A percentile compares a stretch with the other conserved stretches of the same genome.
phyloP scores from a whole-genome alignment of 2,329 filamentous ascomycete species.

The Fusarium aywerte region DNA sequence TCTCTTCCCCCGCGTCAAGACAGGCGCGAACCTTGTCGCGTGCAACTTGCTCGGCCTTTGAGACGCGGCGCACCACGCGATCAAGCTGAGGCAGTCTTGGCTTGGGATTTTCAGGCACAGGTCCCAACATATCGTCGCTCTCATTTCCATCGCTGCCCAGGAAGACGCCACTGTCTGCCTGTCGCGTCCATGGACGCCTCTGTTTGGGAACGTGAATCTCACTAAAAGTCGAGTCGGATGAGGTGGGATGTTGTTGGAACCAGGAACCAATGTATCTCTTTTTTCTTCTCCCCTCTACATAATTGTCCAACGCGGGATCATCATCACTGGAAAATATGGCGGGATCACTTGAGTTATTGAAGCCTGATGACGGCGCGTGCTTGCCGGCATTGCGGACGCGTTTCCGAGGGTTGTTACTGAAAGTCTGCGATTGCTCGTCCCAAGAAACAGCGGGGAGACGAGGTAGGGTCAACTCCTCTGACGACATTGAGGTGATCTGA shows the following conservation, averaged over 20 bases:
- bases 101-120: slow-evolving; percentile 47
- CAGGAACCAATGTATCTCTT: slow-evolving; percentile 76
- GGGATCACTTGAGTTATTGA: slow-evolving; percentile 76
- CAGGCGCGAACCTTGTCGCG: slow-evolving; percentile 61
- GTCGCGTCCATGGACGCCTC: slow-evolving; percentile 66
- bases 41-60: slow-evolving; percentile 58
- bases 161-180: slow-evolving; percentile 76
- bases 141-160: slow-evolving; percentile 70
- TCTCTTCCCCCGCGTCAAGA: slow-evolving; percentile 68
- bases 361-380: slow-evolving; percentile 48
- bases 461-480: slow-evolving; percentile 57
- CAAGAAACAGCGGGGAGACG: slow-evolving; percentile 53
- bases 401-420: slow-evolving; percentile 55
- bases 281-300: slow-evolving; percentile 64
- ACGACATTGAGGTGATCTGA: slow-evolving; percentile 45
- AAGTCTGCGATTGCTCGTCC: slow-evolving; percentile 54
- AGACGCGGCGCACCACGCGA: slow-evolving; percentile 47
- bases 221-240: slow-evolving; percentile 60
- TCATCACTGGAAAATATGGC: slow-evolving; percentile 79
- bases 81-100: slow-evolving; percentile 55
- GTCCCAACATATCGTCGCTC: slow-evolving; percentile 53
- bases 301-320: slow-evolving; percentile 73
- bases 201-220: slow-evolving; percentile 53
- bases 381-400: slow-evolving; percentile 50
- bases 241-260: slow-evolving; percentile 70